Base-by-base conservation (phyloP, 2,329 filamentous ascomycete species). In the Alternaria brassicae region DNA sequence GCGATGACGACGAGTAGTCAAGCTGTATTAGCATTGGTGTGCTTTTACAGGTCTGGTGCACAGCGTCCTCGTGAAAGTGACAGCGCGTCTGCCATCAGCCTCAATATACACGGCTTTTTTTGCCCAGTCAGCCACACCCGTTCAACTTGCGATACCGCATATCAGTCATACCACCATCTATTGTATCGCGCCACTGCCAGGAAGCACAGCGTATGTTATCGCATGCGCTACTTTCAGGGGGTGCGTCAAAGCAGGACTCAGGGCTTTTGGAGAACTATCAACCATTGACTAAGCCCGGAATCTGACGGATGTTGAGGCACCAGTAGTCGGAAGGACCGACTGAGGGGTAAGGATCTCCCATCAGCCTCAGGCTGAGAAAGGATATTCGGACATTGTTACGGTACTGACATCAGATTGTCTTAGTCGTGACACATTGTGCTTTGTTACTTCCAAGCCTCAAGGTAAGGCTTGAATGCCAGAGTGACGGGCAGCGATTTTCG, bases 1-100 rank as follows among this genome's bases (percentile, higher is more conserved):
- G 91, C 67, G 84, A 88, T 8, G 89, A 87, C 19, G 88, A 92
- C 58, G 89, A 92, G 47, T 81, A 66, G 65, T 47, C 25, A 52
- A 34, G 19, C 30, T 23, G 21, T 17, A 17, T 12, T 21, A 19
- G 13, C 15, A 21, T 19, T 28, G 41, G 10, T 37, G 30, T 19
- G 25, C 15, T 55, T 9, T n/a, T 15, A 21, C 28, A 10, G 17
- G 10, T 28, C 36, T 41, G 17, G 7, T 34, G 12, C 27, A 7
- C 44, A 36, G 25, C n/a, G 12, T 36, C 21, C 19, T 36, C 3
- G 1, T 36, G 28, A 21, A 28, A 17, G 21, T 10, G 25, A 39
- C 23, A 25, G 48, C 48, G 15, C 9, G 30, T 39, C 23, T 50
- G 10, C 48, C 2, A 9, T n/a, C 23, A 23, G 19, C 30, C 19